phyloP scores from a whole-genome alignment of 805 yeast species.

The Metschnikowia gruessii region DNA sequence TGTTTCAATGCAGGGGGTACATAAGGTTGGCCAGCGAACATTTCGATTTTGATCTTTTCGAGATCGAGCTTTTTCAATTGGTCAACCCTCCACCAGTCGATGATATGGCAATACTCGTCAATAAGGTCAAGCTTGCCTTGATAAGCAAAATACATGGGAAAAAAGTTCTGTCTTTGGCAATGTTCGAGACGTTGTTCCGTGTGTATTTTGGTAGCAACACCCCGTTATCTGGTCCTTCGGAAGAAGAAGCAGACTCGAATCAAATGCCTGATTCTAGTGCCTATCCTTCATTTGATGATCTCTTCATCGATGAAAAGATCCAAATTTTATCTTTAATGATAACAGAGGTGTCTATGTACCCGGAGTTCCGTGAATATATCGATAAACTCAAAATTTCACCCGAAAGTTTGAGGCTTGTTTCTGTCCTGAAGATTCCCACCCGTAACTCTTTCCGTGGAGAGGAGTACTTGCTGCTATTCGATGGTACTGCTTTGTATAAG shows the following conservation, averaged over 20 bases:
- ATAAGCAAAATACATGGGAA: slow-evolving; percentile 40
- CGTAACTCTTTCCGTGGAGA: slow-evolving; percentile 14
- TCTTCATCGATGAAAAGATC: slow-evolving; percentile 46
- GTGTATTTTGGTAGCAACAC: slow-evolving; percentile 34
- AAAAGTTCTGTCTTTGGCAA: slow-evolving; percentile 27
- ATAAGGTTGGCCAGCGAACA: slow-evolving; percentile 49
- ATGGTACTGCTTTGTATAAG: slow-evolving; percentile 52
- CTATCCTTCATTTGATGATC: slow-evolving; percentile 35
- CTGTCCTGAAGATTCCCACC: slow-evolving; percentile 10
- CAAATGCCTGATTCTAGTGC: slow-evolving; percentile 13
- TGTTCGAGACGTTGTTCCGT: slow-evolving; percentile 35
- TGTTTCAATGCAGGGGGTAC: slow-evolving; percentile 50
- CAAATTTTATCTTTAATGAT: slow-evolving; percentile 48
- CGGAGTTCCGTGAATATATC: slow-evolving; percentile 46
- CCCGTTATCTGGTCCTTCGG: slow-evolving; percentile 28
- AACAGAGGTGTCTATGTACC: slow-evolving; percentile 40
- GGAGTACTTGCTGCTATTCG: slow-evolving; percentile 42
- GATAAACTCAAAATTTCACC: slow-evolving; percentile 35
- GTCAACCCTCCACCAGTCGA: slow-evolving; percentile 34
- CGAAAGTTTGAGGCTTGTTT: slow-evolving; percentile 25
- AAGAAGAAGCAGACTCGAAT: slow-evolving; percentile 21
- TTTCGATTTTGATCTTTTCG: slow-evolving; percentile 58
- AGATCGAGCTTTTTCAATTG: slow-evolving; percentile 52
- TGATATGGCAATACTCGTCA: slow-evolving; percentile 36
- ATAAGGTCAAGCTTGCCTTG: slow-evolving; percentile 43